Evolutionary conservation across 108 stramenopile species (phyloP).

Genomic region (Skeletonema marinoi): DNA sequence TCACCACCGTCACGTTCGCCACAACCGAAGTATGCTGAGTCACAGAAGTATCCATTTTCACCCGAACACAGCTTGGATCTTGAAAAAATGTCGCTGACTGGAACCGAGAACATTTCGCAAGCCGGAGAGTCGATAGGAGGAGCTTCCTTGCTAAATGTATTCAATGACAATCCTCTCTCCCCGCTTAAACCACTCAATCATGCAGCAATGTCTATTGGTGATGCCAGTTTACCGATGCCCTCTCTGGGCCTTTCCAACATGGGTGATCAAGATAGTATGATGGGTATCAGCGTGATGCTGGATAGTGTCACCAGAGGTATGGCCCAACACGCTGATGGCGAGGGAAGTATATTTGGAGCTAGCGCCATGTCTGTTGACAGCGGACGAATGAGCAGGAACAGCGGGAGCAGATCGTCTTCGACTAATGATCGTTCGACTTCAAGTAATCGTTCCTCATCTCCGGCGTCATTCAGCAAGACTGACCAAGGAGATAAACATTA

Average conservation of each 20-base stretch:
- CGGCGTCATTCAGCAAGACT: neutral
- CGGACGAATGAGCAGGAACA: neutral
- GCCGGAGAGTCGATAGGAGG: conserved; percentile 43
- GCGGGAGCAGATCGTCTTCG: neutral
- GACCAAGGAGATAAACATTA: neutral
- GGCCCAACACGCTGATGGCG: conserved; percentile 8
- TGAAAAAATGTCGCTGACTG: conserved; percentile 42
- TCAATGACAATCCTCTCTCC: conserved; percentile 38
- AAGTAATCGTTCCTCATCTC: neutral
- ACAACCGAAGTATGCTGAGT: neutral
- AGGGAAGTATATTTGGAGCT: conserved; percentile 28
- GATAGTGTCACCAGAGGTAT: neutral
- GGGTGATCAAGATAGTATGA: conserved; percentile 5
- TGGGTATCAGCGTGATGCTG: conserved; percentile 4
- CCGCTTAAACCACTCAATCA: conserved; percentile 26
- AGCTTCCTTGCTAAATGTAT: conserved; percentile 57
- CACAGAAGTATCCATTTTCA: neutral
- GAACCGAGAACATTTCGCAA: conserved; percentile 42
- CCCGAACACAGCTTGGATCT: conserved; percentile 30
- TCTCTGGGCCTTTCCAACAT: conserved; percentile 12
- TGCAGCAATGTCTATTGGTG: conserved; percentile 24
- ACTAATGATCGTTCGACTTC: neutral
- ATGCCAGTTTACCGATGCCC: neutral
- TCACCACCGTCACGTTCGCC: neutral
- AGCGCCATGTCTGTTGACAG: conserved; percentile 14